Base-by-base conservation (phyloP, 2,329 filamentous ascomycete species). In the Phialocephala sp. region DNA sequence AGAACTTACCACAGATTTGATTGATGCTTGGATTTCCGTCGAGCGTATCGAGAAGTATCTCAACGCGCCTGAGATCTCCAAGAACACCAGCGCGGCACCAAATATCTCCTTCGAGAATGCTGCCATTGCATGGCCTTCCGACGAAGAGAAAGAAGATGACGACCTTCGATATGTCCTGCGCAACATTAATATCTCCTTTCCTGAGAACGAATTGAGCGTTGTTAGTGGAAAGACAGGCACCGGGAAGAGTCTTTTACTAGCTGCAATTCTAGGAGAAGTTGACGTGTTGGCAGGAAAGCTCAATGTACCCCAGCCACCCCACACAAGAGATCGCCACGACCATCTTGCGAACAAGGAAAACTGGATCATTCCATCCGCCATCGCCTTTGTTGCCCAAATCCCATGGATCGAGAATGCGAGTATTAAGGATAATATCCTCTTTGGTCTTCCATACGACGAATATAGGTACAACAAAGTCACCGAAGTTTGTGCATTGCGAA, bases 391-490 rank as follows among this genome's bases (percentile, higher is more conserved):
- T 6, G 57, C 60, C 2, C 91, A 94, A 74, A 92, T 91, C 8
- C 91, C 92, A 0, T 95, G 91, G 92, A 91, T 95, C 58, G 91
- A 94, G 74, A 94, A 94, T 71, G 90, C 89, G 0, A 91, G 87
- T 6, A 88, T 96, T 67, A 87, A 85, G 63, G 88, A 93, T 54
- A 96, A 95, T 71, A 90, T 95, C 59, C 77, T 92, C 0, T 95
- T 94, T 68, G 91, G 91, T 0, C 80, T 94, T 2, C 91, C 91
- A 0, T 85, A 84, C 36, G 85, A 93, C 62, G 80, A 88, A 64
- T 80, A 83, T n/a, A 86, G 92, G 45, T 95, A 94, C 74, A 79
- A 82, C 1, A 86, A 88, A 71, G 91, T 92, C 0, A 77, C 94
- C 8, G 83, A 87, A 41, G 90, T 89, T 1, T 95, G 91, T 67